Conservation (phyloP, 164 flowering plant species). For the Vitis riparia region DNA sequence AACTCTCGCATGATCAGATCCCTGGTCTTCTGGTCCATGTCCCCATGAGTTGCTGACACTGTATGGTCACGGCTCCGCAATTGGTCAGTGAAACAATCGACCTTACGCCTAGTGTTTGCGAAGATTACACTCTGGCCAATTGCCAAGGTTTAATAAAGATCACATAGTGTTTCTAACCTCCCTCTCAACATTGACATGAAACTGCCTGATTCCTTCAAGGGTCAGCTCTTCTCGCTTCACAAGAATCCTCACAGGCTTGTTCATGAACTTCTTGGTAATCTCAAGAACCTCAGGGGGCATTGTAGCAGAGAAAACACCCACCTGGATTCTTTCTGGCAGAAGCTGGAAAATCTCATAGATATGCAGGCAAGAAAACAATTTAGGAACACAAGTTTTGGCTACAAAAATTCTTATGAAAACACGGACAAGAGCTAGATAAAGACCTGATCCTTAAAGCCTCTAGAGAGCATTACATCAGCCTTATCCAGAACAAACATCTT, state of each 20-base stretch:
- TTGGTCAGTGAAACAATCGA: slow-evolving; percentile 55
- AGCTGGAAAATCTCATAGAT: slow-evolving; percentile 50
- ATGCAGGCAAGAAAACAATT: slow-evolving; percentile 12
- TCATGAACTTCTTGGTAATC: slow-evolving; percentile 57
- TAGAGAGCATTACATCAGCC: slow-evolving; percentile 58
- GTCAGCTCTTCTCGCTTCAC: slow-evolving; percentile 60
- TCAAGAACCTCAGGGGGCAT: slow-evolving; percentile 57
- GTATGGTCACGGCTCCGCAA: slow-evolving; percentile 51
- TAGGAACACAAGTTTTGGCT: too few relatives aligned
- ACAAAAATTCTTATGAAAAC: not conserved
- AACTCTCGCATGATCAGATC: slow-evolving; percentile 56
- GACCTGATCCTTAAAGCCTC: slow-evolving; percentile 62
- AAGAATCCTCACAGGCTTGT: slow-evolving; percentile 51
- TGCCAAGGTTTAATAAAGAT: slow-evolving; percentile 47
- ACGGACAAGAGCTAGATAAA: not conserved
- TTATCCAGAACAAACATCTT: slow-evolving; percentile 53
- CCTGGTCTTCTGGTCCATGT: slow-evolving; percentile 52
- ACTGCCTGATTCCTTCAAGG: slow-evolving; percentile 54
- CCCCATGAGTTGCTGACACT: slow-evolving; percentile 51
- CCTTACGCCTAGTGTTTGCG: slow-evolving; percentile 56
- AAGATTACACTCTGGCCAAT: slow-evolving; percentile 57
- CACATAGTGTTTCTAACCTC: slow-evolving; percentile 57
- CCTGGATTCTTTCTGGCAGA: slow-evolving; percentile 48
- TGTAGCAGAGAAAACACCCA: slow-evolving; percentile 55
- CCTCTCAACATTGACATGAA: slow-evolving; percentile 54